Evolutionary conservation across 768 basidiomycete genomes (phyloP).

Genomic region (Tylopilus subfusipes): DNA sequence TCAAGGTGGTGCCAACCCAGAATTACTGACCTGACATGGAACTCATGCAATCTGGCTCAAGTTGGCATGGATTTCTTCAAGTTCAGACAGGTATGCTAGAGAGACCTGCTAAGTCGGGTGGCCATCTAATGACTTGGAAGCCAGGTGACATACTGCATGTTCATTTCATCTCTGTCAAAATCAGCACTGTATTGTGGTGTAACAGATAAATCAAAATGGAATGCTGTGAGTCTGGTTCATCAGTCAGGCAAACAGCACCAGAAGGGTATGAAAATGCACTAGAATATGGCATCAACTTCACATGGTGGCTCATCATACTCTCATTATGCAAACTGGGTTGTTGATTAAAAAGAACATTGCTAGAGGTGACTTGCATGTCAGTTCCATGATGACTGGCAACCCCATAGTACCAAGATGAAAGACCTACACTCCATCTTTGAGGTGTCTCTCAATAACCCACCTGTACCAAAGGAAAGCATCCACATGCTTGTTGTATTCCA

Average conservation of each 20-base stretch:
- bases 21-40: slow-evolving; percentile 72
- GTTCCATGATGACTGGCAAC: not conserved
- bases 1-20: not conserved
- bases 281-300: slow-evolving; percentile 96
- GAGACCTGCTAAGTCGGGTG: slow-evolving; percentile 6
- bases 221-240: slow-evolving; percentile 56
- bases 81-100: slow-evolving; percentile 92
- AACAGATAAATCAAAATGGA: slow-evolving; percentile 96
- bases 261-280: slow-evolving; percentile 51
- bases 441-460: slow-evolving; percentile 96
- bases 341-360: slow-evolving; percentile 78
- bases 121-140: not conserved
- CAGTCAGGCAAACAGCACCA: slow-evolving; percentile 3
- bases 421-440: slow-evolving; percentile 97
- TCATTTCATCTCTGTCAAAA: slow-evolving; percentile 99
- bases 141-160: slow-evolving; percentile 85
- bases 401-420: not conserved
- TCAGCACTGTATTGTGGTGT: slow-evolving; percentile 99
- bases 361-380: slow-evolving; percentile 3
- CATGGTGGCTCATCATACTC: slow-evolving; percentile 99
- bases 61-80: slow-evolving; percentile 97
- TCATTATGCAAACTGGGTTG: slow-evolving; percentile 99
- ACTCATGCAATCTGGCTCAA: slow-evolving; percentile 99
- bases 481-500: slow-evolving; percentile 93
- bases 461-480: slow-evolving; percentile 96